Evolutionary conservation across 352 stramenopile species (phyloP), one percentile per base, ranked within the genome.

Genomic region (Phytophthora gonapodyides): DNA sequence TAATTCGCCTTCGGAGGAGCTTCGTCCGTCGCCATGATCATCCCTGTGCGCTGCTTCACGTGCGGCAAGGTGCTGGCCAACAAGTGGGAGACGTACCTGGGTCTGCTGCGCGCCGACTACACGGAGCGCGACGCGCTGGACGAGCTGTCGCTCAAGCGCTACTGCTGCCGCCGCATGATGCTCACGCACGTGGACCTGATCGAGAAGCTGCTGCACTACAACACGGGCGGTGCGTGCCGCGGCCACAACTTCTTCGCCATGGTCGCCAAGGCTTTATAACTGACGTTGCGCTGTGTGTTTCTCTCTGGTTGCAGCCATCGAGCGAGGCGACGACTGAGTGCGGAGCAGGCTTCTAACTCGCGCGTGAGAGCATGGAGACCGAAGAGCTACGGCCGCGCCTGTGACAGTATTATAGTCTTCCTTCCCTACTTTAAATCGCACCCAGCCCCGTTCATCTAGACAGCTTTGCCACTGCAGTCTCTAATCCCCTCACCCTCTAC

Each of bases 191-290:
- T 99, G 19, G 98, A 99, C 83, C 88, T 99, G 31, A 99, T 99
- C 75, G 96, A 99, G 82, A 99, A 99, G 81, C 87, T 99, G 48
- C 87, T 99, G 61, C 98, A 99, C 83, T 99, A 99, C 87, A 99
- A 99, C 87, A 99, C 87, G n/a, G 84, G 84, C 63, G 87, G 85
- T 96, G 63, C 48, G 80, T 47, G 21, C 11, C 10, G 19, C 46
- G 19, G 24, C 24, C 24, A 6, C 24, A 27, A 27, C 24, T 27
- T 27, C 4, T 27, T 24, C 1, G 21, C 21, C 21, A 24, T 24
- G 3, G n/a, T 3, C 24, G 4, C 24, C 24, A 27, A 27, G 24
- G 24, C 24, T 19, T 49, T 57, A 11, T 60, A 30, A 12, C 16
- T 27, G 17, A 51, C 15, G 54, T 24, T 62, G 3, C 24, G 49